Percentiles rank a stretch among this genome's conserved stretches.
Conservation (phyloP, 1,284 basidiomycete genomes). For the Takashimella koratensis region DNA sequence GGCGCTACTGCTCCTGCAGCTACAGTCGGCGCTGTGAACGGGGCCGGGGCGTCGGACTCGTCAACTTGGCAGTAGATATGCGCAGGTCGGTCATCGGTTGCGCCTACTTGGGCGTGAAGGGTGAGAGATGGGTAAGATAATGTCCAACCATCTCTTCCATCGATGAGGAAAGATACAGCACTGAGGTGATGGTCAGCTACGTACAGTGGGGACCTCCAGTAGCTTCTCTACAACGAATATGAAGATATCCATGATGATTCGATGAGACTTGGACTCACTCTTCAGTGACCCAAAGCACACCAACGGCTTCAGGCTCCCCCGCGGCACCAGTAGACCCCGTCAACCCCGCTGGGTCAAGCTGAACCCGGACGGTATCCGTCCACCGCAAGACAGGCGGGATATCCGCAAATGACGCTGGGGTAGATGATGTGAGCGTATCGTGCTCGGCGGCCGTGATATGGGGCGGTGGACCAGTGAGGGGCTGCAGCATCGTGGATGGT, state of each 20-base stretch:
- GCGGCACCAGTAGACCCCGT: slow-evolving; percentile 42
- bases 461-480: slow-evolving; percentile 21
- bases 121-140: slow-evolving; percentile 80
- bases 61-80: slow-evolving; percentile 88
- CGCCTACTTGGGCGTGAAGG: slow-evolving; percentile 78
- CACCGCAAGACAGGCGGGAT: slow-evolving; percentile 75
- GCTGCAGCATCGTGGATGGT: slow-evolving; percentile 22
- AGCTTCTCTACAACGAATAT: too few species aligned
- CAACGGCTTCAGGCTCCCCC: slow-evolving; percentile 48
- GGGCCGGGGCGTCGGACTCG: slow-evolving; percentile 50
- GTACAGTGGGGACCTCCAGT: too few species aligned
- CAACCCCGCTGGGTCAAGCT: slow-evolving; percentile 62
- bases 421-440: slow-evolving; percentile 61
- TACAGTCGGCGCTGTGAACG: neutral
- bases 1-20: too few species aligned
- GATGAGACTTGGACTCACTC: slow-evolving; percentile 63
- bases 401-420: slow-evolving; percentile 72
- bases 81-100: slow-evolving; percentile 54
- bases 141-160: slow-evolving; percentile 60
- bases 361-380: slow-evolving; percentile 64
- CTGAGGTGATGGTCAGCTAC: too few species aligned
- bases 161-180: slow-evolving; percentile 69
- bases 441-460: slow-evolving; percentile 67
- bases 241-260: neutral
- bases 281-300: slow-evolving; percentile 74